Conservation (phyloP, 2,329 filamentous ascomycete genomes). For the Monilinia vaccinii-corymbosi region DNA sequence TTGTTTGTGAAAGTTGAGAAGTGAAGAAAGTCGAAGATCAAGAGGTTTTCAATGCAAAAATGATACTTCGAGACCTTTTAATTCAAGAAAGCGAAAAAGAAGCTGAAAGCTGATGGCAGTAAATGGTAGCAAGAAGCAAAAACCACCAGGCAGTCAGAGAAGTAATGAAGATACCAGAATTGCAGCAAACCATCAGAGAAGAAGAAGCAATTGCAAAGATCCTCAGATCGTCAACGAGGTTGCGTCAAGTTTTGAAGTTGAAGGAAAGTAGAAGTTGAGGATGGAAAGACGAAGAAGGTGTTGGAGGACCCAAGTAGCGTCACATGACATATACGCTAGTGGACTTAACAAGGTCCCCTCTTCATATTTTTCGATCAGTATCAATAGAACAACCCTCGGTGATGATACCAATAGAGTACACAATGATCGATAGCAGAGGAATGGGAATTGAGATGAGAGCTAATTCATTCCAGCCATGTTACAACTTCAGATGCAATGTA, state of each 20-base stretch:
- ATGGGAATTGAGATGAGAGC: neutral
- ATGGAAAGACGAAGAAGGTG: neutral
- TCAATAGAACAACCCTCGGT: too few species aligned
- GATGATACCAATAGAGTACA: too few species aligned
- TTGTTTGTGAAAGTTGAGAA: neutral
- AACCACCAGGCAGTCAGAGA: neutral
- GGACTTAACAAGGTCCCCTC: too few species aligned
- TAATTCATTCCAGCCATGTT: neutral
- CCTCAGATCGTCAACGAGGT: neutral
- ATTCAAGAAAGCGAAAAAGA: fast-evolving
- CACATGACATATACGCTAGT: too few species aligned
- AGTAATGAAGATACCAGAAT: neutral
- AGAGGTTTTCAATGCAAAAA: neutral
- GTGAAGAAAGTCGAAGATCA: neutral
- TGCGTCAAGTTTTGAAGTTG: neutral
- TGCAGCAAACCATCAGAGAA: neutral
- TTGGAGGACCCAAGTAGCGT: too few species aligned
- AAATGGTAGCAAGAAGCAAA: neutral
- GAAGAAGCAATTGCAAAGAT: neutral
- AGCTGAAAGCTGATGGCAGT: too few species aligned
- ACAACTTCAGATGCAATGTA: neutral
- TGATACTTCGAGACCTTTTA: neutral
- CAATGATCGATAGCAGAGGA: neutral
- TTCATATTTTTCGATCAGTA: too few species aligned
- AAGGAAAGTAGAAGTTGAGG: neutral